Evolutionary conservation across 2,329 filamentous ascomycete species (phyloP).

Genomic region (Exutisphaerella laricina): DNA sequence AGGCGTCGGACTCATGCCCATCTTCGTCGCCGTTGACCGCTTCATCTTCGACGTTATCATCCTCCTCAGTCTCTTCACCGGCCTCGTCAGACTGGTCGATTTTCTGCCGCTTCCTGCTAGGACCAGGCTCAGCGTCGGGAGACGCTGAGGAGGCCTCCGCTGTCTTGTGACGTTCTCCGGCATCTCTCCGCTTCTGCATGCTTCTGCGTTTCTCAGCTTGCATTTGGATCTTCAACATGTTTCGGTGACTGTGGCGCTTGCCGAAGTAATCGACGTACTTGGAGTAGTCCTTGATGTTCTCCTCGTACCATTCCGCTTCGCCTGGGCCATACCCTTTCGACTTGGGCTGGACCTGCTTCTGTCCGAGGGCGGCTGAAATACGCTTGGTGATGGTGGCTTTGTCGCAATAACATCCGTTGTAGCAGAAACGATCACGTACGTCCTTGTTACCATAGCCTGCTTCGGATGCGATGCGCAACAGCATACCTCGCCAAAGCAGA

Average conservation of each 20-base stretch:
- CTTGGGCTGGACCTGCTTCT: slow-evolving; percentile 30
- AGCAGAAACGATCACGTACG: slow-evolving; percentile 32
- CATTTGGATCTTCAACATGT: slow-evolving; percentile 25
- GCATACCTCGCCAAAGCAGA: slow-evolving; percentile 31
- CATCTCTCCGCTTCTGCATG: slow-evolving; percentile 8
- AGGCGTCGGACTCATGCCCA: slow-evolving; percentile 17
- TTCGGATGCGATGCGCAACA: slow-evolving; percentile 33
- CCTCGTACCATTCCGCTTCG: slow-evolving; percentile 25
- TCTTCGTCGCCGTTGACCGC: slow-evolving; percentile 12
- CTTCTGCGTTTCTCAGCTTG: slow-evolving; percentile 20
- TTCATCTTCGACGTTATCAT: slow-evolving; percentile 10
- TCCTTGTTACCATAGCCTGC: slow-evolving; percentile 31
- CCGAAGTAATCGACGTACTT: slow-evolving; percentile 28
- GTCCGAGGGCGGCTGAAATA: slow-evolving; percentile 31
- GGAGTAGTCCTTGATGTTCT: slow-evolving; percentile 25
- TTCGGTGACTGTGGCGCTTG: slow-evolving; percentile 24
- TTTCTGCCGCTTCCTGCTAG: slow-evolving; percentile 16
- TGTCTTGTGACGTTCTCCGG: slow-evolving; percentile 2
- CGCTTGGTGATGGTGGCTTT: slow-evolving; percentile 35
- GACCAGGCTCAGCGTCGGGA: slow-evolving; percentile 9
- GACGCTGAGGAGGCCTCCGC: neutral
- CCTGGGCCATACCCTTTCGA: slow-evolving; percentile 19
- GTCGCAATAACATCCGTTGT: slow-evolving; percentile 33
- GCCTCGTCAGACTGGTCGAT: slow-evolving; percentile 4
- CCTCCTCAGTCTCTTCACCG: slow-evolving; percentile 10